These are phyloP conservation scores for Boletales sp. DNA, from an alignment of 768 basidiomycete species.

Conservation along the genomic window DNA sequence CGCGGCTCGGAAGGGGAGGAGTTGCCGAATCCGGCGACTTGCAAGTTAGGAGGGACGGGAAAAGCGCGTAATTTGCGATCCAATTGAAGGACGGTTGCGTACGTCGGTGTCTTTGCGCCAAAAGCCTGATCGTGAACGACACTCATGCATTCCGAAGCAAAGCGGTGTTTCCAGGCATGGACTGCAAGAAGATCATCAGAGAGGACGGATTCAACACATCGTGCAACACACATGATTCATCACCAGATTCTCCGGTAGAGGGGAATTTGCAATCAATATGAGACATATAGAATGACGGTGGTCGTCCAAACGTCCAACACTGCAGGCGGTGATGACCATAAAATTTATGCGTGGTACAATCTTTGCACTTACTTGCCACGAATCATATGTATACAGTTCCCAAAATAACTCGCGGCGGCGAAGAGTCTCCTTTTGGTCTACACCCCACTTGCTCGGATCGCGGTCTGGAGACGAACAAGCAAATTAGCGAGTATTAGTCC, in stretches of 20 bases:
- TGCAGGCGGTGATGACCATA: slow-evolving; percentile 39
- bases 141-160: slow-evolving; percentile 65
- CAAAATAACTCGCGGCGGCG: slow-evolving; percentile 66
- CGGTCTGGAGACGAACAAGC: slow-evolving; percentile 43
- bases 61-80: slow-evolving; percentile 67
- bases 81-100: slow-evolving; percentile 62
- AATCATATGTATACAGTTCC: slow-evolving; percentile 46
- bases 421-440: slow-evolving; percentile 53
- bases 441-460: slow-evolving; percentile 65
- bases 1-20: slow-evolving; percentile 42
- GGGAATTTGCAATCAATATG: slow-evolving; percentile 70
- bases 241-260: slow-evolving; percentile 41
- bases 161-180: slow-evolving; percentile 69
- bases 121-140: slow-evolving; percentile 69
- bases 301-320: slow-evolving; percentile 67
- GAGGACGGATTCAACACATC: background rate
- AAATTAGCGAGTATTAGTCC: slow-evolving; percentile 2
- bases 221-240: slow-evolving; percentile 52
- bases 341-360: slow-evolving; percentile 3
- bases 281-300: slow-evolving; percentile 62
- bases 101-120: slow-evolving; percentile 65
- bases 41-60: slow-evolving; percentile 61
- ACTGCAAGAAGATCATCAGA: slow-evolving; percentile 32
- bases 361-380: slow-evolving; percentile 27
- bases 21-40: slow-evolving; percentile 64